Conservation (phyloP, 345 rosid genomes). For the Rhizophora apiculata region DNA sequence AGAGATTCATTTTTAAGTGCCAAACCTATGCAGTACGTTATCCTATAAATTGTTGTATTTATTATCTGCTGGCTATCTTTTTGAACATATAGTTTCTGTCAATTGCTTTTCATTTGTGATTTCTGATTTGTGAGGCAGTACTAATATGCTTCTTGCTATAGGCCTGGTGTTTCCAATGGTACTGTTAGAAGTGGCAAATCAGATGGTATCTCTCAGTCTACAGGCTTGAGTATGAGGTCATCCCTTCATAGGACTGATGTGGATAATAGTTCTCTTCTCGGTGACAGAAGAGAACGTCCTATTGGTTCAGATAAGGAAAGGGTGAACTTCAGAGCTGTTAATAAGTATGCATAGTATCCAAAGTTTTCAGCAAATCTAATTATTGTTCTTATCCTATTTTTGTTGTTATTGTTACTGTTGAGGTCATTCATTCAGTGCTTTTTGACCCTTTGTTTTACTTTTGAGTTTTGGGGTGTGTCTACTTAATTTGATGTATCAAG, state of each 20-base stretch:
- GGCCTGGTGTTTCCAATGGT: conserved; percentile 74
- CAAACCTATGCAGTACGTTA: not conserved
- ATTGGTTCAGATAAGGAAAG: conserved; percentile 73
- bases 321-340: conserved; percentile 62
- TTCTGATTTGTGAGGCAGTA: conserved; percentile 18
- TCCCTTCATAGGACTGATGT: conserved; percentile 59
- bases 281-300: conserved; percentile 74
- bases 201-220: conserved; percentile 54
- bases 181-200: conserved; percentile 61
- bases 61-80: not conserved
- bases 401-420: not conserved
- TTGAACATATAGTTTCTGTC: conserved; percentile 7
- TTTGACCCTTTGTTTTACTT: not conserved
- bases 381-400: conserved; percentile 1
- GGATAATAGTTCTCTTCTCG: conserved; percentile 52
- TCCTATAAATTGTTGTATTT: too few relatives aligned
- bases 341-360: conserved; percentile 54
- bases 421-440: not conserved
- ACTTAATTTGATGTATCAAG: not conserved
- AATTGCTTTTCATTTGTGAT: conserved; percentile 17
- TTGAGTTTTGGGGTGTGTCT: not conserved
- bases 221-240: conserved; percentile 58
- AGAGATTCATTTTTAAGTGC: not conserved
- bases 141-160: conserved; percentile 34
- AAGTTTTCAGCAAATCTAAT: conserved; percentile 3